Evolutionary conservation across 2,329 filamentous ascomycete species (phyloP).

Genomic region (Drechmeria coniospora): DNA sequence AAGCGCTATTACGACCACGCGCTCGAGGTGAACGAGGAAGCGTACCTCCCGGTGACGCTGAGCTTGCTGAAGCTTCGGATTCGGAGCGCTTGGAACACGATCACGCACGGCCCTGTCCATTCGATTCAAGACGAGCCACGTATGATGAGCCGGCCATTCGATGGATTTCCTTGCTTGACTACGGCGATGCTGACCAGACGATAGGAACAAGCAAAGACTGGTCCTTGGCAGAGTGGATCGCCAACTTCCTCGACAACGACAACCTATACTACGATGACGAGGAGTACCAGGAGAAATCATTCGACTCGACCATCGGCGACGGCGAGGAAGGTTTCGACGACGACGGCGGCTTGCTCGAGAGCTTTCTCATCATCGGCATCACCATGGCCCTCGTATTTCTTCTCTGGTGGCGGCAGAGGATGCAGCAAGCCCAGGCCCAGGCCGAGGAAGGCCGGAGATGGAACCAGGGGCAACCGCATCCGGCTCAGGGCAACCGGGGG

Average conservation of each 20-base stretch:
- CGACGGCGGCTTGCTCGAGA: conserved; percentile 72
- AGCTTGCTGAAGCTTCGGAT: conserved; percentile 73
- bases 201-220: conserved; percentile 55
- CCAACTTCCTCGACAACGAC: conserved; percentile 65
- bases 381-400: conserved; percentile 60
- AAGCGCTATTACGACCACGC: conserved; percentile 94
- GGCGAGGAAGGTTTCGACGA: conserved; percentile 51
- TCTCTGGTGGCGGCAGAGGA: conserved; percentile 65
- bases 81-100: conserved; percentile 84
- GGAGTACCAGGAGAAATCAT: conserved; percentile 33
- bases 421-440: conserved; percentile 40
- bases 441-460: conserved; percentile 16
- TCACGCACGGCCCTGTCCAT: conserved; percentile 82
- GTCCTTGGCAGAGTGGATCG: conserved; percentile 74
- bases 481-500: conserved; percentile 8
- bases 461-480: conserved; percentile 15
- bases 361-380: conserved; percentile 65
- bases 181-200: conserved; percentile 8
- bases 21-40: conserved; percentile 79
- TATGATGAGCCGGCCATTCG: conserved; percentile 26
- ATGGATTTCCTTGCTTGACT: conserved; percentile 7
- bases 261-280: conserved; percentile 49
- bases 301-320: conserved; percentile 39
- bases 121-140: conserved; percentile 80
- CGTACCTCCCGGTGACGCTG: conserved; percentile 82